phyloP scores from a whole-genome alignment of 768 basidiomycete genomes.

The Chiua virens region DNA sequence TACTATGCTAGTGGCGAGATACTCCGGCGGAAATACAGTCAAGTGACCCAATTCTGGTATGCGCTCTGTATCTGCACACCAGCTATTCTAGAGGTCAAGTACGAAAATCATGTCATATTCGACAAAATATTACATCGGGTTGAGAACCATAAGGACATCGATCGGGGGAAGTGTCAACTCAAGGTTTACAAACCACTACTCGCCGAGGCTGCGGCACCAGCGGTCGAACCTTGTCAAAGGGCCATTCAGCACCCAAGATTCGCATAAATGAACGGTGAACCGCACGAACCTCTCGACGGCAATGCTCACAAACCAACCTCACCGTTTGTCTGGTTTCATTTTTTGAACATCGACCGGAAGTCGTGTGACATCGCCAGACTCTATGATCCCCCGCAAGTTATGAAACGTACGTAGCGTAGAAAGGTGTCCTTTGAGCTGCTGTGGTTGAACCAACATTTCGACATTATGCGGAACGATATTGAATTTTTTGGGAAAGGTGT shows the following conservation, averaged over 20 bases:
- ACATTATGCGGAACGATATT: conserved; percentile 1
- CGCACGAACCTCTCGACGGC: conserved; percentile 35
- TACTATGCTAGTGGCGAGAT: conserved; percentile 14
- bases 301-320: too few species aligned
- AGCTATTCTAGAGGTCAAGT: conserved; percentile 9
- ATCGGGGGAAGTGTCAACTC: conserved; percentile 32
- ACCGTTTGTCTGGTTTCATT: conserved; percentile 30
- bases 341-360: conserved; percentile 10
- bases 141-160: conserved; percentile 42
- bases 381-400: conserved; percentile 20
- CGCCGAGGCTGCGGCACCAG: conserved; percentile 26
- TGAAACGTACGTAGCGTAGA: conserved; percentile 29
- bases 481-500: conserved; percentile 18
- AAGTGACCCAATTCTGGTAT: background rate
- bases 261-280: background rate
- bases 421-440: conserved; percentile 34
- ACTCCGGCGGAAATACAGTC: background rate
- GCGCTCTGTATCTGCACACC: conserved; percentile 22
- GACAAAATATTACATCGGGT: conserved; percentile 29
- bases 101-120: background rate
- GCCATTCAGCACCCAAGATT: background rate
- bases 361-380: conserved; percentile 9
- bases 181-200: background rate
- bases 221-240: conserved; percentile 34
- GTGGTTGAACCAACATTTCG: conserved; percentile 17